These are phyloP conservation scores for Mercurialis annua DNA, from an alignment of 345 rosid species.

Conservation along the genomic window DNA sequence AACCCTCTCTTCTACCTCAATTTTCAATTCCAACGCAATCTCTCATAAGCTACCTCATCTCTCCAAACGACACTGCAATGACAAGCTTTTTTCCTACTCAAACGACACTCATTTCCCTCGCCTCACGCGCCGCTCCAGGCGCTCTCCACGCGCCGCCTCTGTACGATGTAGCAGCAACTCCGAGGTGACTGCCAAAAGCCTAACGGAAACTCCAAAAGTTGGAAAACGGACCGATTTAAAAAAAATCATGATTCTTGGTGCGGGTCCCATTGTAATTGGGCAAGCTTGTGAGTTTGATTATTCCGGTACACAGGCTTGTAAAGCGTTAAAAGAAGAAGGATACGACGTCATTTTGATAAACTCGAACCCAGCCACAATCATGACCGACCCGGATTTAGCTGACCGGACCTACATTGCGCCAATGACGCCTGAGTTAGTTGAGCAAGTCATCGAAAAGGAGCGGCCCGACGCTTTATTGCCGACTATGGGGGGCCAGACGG, in stretches of 20 bases:
- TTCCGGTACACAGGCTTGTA: slow-evolving; percentile 96
- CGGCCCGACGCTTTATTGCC: slow-evolving; percentile 89
- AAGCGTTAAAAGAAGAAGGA: slow-evolving; percentile 87
- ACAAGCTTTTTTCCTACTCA: background rate
- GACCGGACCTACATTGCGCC: slow-evolving; percentile 84
- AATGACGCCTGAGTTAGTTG: slow-evolving; percentile 86
- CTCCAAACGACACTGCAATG: background rate
- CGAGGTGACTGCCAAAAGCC: background rate
- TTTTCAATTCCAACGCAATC: background rate
- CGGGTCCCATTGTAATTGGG: slow-evolving; percentile 97
- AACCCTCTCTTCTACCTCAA: slow-evolving; percentile 1
- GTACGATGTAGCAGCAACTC: slow-evolving; percentile 1
- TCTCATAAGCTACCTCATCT: background rate
- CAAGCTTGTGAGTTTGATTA: slow-evolving; percentile 99
- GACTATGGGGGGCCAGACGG: slow-evolving; percentile 99
- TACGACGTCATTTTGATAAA: slow-evolving; percentile 80
- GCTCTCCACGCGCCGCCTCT: background rate
- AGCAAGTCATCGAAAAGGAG: slow-evolving; percentile 74
- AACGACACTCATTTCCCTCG: slow-evolving; percentile 3
- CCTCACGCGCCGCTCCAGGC: background rate
- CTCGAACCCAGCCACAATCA: slow-evolving; percentile 96
- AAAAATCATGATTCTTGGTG: slow-evolving; percentile 90
- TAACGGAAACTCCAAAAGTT: slow-evolving; percentile 3
- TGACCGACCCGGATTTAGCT: slow-evolving; percentile 96
- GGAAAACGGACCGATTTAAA: slow-evolving; percentile 80